Conservation (phyloP, 2,329 filamentous ascomycete genomes). For the Penicillium olsonii region DNA sequence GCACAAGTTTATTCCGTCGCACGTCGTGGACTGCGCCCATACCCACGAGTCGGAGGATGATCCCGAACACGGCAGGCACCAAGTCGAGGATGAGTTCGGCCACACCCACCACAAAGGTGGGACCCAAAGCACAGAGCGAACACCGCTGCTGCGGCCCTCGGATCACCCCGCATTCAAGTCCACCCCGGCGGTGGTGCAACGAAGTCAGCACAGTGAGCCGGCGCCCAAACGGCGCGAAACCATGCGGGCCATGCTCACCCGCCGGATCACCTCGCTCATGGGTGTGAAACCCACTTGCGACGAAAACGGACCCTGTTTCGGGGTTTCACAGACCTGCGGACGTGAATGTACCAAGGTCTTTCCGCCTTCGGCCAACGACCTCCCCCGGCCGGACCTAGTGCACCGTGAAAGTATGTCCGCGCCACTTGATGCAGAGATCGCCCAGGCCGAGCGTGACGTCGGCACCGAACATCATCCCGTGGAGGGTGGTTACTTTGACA, state of each 20-base stretch:
- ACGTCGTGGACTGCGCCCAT: slow-evolving; percentile 53
- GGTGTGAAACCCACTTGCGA: slow-evolving; percentile 55
- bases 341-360: slow-evolving; percentile 59
- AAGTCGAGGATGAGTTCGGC: slow-evolving; percentile 19
- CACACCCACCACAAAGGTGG: slow-evolving; percentile 19
- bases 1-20: slow-evolving; percentile 51
- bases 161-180: slow-evolving; percentile 22
- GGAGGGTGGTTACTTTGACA: slow-evolving; percentile 18
- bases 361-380: slow-evolving; percentile 19
- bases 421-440: slow-evolving; percentile 18
- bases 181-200: slow-evolving; percentile 22
- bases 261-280: slow-evolving; percentile 52
- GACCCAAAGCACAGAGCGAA: slow-evolving; percentile 26
- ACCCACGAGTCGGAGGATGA: slow-evolving; percentile 43
- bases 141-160: slow-evolving; percentile 30
- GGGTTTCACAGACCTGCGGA: slow-evolving; percentile 63
- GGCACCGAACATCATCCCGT: slow-evolving; percentile 1
- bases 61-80: slow-evolving; percentile 31
- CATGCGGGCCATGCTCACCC: slow-evolving; percentile 37
- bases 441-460: slow-evolving; percentile 2
- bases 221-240: slow-evolving; percentile 27
- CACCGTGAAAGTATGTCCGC: slow-evolving; percentile 20
- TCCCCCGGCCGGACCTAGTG: slow-evolving; percentile 14
- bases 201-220: slow-evolving; percentile 10
- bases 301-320: slow-evolving; percentile 61